Conservation (phyloP, 805 yeast genomes). For the Wickerhamomyces pijperi region DNA sequence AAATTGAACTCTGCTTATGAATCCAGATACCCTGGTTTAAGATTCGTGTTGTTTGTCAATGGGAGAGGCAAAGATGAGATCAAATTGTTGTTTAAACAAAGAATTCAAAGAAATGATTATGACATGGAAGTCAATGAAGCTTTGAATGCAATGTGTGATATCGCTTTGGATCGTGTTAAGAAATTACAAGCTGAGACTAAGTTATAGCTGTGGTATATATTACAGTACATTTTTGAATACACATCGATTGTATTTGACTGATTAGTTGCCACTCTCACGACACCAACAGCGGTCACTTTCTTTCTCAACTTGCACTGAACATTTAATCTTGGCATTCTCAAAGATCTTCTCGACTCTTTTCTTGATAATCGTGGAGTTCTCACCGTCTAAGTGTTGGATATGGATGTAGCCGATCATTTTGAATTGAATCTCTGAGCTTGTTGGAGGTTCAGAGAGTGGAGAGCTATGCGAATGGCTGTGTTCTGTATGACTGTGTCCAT, state of each 20-base stretch:
- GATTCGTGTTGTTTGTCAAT: slow-evolving; percentile 84
- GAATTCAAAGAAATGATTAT: slow-evolving; percentile 49
- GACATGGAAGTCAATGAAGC: slow-evolving; percentile 52
- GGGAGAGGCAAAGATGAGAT: slow-evolving; percentile 62
- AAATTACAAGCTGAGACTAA: slow-evolving; percentile 29
- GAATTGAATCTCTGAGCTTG: slow-evolving; percentile 10
- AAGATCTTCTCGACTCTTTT: slow-evolving; percentile 49
- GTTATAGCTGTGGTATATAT: too few relatives aligned
- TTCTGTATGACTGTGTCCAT: slow-evolving; percentile 1
- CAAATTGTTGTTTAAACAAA: slow-evolving; percentile 46
- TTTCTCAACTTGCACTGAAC: slow-evolving; percentile 58
- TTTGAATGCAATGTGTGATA: slow-evolving; percentile 83
- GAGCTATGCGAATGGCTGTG: slow-evolving; percentile 1
- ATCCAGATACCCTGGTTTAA: slow-evolving; percentile 50
- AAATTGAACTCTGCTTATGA: slow-evolving; percentile 56
- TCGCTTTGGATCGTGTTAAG: slow-evolving; percentile 67
- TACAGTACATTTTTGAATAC: too few relatives aligned
- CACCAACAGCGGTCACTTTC: slow-evolving; percentile 65
- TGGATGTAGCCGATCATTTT: slow-evolving; percentile 71
- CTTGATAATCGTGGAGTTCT: slow-evolving; percentile 48
- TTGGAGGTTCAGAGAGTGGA: slow-evolving; percentile 7
- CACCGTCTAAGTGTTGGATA: slow-evolving; percentile 58
- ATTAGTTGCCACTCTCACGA: slow-evolving; percentile 21
- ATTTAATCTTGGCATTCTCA: slow-evolving; percentile 34
- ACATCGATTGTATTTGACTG: too few relatives aligned